Evolutionary conservation across 164 flowering plant species (phyloP), one percentile per base, ranked within the genome.

Genomic region (Santalum album): DNA sequence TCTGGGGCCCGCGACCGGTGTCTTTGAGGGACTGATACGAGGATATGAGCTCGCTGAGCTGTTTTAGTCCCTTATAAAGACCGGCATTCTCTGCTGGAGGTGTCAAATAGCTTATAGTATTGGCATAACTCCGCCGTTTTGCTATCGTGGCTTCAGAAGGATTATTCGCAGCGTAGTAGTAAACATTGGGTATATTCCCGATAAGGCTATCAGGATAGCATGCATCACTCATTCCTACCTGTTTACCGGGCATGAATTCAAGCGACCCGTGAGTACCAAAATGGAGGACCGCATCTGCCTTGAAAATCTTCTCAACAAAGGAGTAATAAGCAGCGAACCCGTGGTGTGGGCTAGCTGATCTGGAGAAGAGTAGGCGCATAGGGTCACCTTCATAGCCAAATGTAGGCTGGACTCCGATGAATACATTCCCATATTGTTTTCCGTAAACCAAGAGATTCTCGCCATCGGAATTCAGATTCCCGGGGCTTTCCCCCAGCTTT

Each of bases 81-180:
- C 99, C 99, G 11, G 97, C 99, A 74, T 94, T 94, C 65, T 94
- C 99, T 12, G 99, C 99, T 0, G 99, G 99, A 60, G 99, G 99
- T n/a, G 99, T 94, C 65, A 94, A 62, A 59, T 94, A 94, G 63
- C 99, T 94, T 27, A 94, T 94, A 20, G 99, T 94, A 55, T 94
- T 94, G n/a, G 99, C 99, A 69, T 89, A 89, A 70, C 99, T 94
- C 11, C 97, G 77, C 7, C 97, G 84, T 56, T 94, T 94, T n/a
- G 99, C 99, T 18, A 94, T 73, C 25, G 99, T 94, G 23, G 99
- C 99, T 59, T 94, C 99, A 21, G 99, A 94, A 1, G 99, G 99
- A 60, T 89, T 94, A 57, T 94, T 94, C 0, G 99, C 99, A 0
- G 99, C 99, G 59, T 94, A 94, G 59, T 94, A 94, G 64, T 94